Conservation (phyloP, 2,329 filamentous ascomycete species). For the Capronia americana region DNA sequence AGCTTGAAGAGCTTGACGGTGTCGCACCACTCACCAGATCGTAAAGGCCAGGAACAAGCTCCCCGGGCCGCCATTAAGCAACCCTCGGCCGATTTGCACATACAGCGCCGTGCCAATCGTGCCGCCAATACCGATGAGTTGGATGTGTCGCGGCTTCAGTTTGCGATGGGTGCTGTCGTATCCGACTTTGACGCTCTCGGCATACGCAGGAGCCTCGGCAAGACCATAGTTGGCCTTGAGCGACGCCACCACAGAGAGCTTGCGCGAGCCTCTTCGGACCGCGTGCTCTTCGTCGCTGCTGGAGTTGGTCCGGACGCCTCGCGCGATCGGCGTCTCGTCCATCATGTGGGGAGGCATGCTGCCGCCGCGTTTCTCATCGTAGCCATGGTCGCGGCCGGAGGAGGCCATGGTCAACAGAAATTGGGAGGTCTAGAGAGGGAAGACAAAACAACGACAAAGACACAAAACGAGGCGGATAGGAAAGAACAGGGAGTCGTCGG, state of each 20-base stretch:
- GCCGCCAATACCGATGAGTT: constrained; percentile 56
- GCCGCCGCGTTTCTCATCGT: constrained; percentile 22
- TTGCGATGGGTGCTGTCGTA: constrained; percentile 42
- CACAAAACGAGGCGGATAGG: neutral
- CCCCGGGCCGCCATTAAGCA: constrained; percentile 51
- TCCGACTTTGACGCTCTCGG: constrained; percentile 27
- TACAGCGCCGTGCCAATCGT: constrained; percentile 54
- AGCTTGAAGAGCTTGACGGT: neutral
- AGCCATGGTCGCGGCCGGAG: constrained; percentile 17
- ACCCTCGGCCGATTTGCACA: constrained; percentile 51
- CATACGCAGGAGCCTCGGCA: constrained; percentile 17
- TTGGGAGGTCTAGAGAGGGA: neutral
- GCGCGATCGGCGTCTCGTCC: constrained; percentile 36
- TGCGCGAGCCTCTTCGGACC: constrained; percentile 32
- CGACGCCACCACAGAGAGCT: constrained; percentile 35
- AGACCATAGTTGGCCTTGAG: constrained; percentile 39
- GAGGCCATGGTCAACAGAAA: constrained; percentile 13
- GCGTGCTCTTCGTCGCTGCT: constrained; percentile 27
- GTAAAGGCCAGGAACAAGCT: constrained; percentile 54
- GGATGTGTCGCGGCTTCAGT: constrained; percentile 54
- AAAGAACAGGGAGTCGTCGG: neutral
- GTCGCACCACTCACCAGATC: constrained; percentile 50
- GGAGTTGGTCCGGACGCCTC: constrained; percentile 30
- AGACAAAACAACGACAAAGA: neutral
- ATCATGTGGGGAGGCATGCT: constrained; percentile 26